Evolutionary conservation across 805 yeast genomes (phyloP), one percentile per base, ranked within the genome.

Genomic region (Suhomyces sp.): DNA sequence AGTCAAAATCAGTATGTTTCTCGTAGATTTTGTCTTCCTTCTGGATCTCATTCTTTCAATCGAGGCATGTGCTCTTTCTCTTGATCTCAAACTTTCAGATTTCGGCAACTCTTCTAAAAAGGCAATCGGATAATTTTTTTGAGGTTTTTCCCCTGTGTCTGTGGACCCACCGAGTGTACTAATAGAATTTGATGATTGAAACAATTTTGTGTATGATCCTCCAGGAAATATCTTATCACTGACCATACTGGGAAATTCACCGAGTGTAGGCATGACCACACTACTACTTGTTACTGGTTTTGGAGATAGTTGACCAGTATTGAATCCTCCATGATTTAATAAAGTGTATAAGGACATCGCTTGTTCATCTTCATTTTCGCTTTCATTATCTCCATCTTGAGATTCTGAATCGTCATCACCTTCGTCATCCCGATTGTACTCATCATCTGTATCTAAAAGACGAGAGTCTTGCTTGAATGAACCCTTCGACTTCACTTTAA

Each of bases 331-430:
- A 13, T 62, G 65, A 28, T 65, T 63, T 50, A 79, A 53, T 0
- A 81, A 74, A 0, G 83, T 73, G 48, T 79, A 80, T 15, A 79
- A 54, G 0, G 85, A 78, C 85, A 81, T 79, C 0, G 79, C 81
- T 9, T 77, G 76, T 46, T 81, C 86, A 53, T 81, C 85, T 48
- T 80, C 87, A 38, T 58, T 58, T 40, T 70, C 74, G 42, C 68
- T 63, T 28, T 64, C 72, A 3, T 39, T 36, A 8, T 50, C 63
- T 6, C 47, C 53, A 2, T 48, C 47, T 12, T 39, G 33, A 13
- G 38, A 46, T n/a, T 40, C 42, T 11, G 32, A 43, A 16, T 27
- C 22, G 10, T 31, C 38, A 8, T 25, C 30, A 17, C 33, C 31
- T 15, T 14, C 28, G 9, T 31, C 31, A 5, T 33, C 39, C 10